These are phyloP conservation scores for Telopea speciosissima DNA, from an alignment of 177 flowering plant genomes.

Conservation along the genomic window DNA sequence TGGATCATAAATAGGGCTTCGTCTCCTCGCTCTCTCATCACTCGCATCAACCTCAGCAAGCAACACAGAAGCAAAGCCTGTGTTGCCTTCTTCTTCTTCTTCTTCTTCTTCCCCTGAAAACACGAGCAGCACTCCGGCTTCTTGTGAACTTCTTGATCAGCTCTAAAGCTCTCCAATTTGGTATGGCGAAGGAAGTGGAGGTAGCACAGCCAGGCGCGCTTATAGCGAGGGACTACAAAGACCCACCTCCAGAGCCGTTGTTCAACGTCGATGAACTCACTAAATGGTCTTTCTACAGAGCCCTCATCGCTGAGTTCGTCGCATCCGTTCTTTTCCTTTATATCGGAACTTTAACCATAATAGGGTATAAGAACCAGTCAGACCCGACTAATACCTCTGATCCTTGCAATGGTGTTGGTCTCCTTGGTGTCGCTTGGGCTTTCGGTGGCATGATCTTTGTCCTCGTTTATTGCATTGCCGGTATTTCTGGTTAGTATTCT, in stretches of 20 bases:
- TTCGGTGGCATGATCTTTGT: conserved; percentile 75
- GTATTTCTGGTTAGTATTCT: conserved; percentile 49
- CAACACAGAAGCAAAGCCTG: too few relatives aligned
- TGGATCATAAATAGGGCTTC: too few relatives aligned
- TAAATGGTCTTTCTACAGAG: conserved; percentile 49
- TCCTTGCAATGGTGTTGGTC: conserved; percentile 50
- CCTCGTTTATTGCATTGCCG: conserved; percentile 77
- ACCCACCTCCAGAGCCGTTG: conserved; percentile 47
- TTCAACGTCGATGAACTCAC: conserved; percentile 31
- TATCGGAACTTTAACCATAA: conserved; percentile 29
- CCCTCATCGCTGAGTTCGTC: conserved; percentile 46
- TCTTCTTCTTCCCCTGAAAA: too few relatives aligned
- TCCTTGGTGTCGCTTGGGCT: conserved; percentile 74
- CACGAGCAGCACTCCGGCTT: too few relatives aligned
- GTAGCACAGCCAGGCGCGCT: conserved; percentile 23
- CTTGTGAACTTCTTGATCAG: too few relatives aligned
- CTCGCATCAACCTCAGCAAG: too few relatives aligned
- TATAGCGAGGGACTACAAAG: conserved; percentile 43
- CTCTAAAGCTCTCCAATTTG: not conserved
- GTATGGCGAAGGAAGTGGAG: conserved; percentile 49
- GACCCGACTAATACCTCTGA: not conserved
- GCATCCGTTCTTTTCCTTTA: conserved; percentile 46
- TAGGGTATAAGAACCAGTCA: conserved; percentile 34
- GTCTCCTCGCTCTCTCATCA: too few relatives aligned
- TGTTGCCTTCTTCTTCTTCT: too few relatives aligned